These are phyloP conservation scores for Calonectria pauciramosa DNA, from an alignment of 2,329 filamentous ascomycete species.

Conservation along the genomic window DNA sequence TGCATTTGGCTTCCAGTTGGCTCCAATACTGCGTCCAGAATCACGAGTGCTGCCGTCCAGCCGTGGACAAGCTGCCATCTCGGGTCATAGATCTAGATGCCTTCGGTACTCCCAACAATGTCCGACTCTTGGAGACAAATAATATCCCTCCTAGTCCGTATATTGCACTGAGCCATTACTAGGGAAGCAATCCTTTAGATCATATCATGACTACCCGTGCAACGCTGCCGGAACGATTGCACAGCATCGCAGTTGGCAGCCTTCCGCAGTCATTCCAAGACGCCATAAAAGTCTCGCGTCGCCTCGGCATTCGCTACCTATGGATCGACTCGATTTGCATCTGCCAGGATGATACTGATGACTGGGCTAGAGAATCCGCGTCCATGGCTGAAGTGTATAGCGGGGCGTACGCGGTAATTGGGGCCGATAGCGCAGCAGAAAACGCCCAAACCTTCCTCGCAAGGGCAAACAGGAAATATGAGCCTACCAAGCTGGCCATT, in stretches of 20 bases:
- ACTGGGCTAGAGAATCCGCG: slow-evolving; percentile 25
- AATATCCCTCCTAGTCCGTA: background rate
- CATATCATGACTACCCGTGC: slow-evolving; percentile 16
- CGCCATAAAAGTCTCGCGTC: slow-evolving; percentile 21
- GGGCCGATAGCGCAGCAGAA: background rate
- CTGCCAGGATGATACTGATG: slow-evolving; percentile 27
- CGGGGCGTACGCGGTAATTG: slow-evolving; percentile 15
- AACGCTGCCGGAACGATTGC: background rate
- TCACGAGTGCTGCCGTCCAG: background rate
- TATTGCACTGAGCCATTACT: slow-evolving; percentile 29
- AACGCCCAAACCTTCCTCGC: background rate
- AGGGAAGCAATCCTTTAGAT: background rate
- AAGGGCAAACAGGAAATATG: background rate
- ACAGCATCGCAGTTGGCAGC: background rate
- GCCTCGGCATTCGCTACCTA: slow-evolving; percentile 17
- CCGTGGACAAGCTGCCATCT: slow-evolving; percentile 14
- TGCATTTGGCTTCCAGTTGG: background rate
- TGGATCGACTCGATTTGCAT: slow-evolving; percentile 35
- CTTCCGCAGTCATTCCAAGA: slow-evolving; percentile 25
- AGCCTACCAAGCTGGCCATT: background rate
- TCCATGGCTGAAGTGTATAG: slow-evolving; percentile 27
- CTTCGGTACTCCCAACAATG: background rate
- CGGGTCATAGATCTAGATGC: slow-evolving; percentile 22
- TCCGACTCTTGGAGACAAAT: slow-evolving; percentile 8
- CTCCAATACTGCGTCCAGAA: background rate